Evolutionary conservation across 331 rosid genomes (phyloP), one percentile per base, ranked within the genome.

Genomic region (Quercus tomentella): DNA sequence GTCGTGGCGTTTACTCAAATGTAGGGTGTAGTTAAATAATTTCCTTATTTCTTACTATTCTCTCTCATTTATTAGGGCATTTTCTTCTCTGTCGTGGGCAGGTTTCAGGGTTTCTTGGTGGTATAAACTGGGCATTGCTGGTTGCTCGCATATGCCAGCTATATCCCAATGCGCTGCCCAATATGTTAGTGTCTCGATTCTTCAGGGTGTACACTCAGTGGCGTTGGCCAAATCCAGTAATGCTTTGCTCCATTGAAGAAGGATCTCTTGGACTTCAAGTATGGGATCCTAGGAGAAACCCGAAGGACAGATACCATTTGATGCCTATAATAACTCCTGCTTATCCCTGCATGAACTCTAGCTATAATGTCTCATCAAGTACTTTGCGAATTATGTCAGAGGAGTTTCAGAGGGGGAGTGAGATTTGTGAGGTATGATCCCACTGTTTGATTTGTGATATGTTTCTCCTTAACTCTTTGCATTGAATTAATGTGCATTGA

Each of bases 321-420:
- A 96, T 96, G 99, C 99, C 99, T 74, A 93, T 96, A 68, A 96
- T 96, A 73, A 96, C 99, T 87, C 99, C 99, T 11, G 98, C 97
- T 84, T 96, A 96, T 91, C 99, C 99, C 70, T 88, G 87, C 78
- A 96, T 96, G 99, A 96, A 96, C 86, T 96, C 99, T 68, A 96
- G 96, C 89, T 96, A 96, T 89, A 96, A 96, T 73, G 99, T 96
- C 70, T 93, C 98, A 12, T 57, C 86, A 26, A 96, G 99, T 89
- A 96, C 99, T 56, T 69, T 91, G 88, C 97, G 91, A 69, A 89
- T 96, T 77, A 91, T 96, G 97, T 68, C 89, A 10, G 93, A 93
- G 15, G 99, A 96, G 88, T 96, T 96, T 85, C 96, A 80, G 82
- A 91, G 99, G 89, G 99, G 99, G 75, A 88, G 80, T 84, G 97